Percentiles rank a stretch among this genome's conserved stretches.
Evolutionary conservation across 345 rosid species (phyloP).

Genomic region (Triadica sebifera): DNA sequence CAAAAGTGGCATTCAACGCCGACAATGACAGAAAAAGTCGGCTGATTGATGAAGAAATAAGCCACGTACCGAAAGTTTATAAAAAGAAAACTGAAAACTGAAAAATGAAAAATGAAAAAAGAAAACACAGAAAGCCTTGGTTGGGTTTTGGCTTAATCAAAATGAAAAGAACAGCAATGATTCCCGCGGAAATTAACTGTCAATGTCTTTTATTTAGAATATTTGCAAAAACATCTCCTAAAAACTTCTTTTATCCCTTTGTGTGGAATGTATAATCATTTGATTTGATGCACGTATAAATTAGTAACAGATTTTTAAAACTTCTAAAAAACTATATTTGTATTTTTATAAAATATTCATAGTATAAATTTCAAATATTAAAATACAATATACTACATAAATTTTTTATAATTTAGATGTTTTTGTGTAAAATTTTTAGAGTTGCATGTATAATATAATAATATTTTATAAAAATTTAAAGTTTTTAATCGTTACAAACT

Average conservation of each 20-base stretch:
- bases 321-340: too few species aligned
- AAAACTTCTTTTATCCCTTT: not conserved
- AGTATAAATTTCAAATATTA: too few species aligned
- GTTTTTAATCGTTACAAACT: too few species aligned
- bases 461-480: too few species aligned
- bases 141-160: not conserved
- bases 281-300: too few species aligned
- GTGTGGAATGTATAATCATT: too few species aligned
- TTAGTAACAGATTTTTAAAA: too few species aligned
- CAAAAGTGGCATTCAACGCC: conserved; percentile 30
- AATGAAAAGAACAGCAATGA: conserved; percentile 1
- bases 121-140: not conserved
- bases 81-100: not conserved
- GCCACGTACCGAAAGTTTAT: conserved; percentile 37
- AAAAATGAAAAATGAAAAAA: not conserved
- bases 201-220: not conserved
- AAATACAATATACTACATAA: too few species aligned
- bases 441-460: too few species aligned
- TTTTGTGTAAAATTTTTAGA: too few species aligned
- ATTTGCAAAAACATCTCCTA: not conserved
- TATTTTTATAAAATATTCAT: too few species aligned
- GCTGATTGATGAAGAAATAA: conserved; percentile 34
- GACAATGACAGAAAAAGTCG: conserved; percentile 43
- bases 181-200: conserved; percentile 24
- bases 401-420: too few species aligned